A percentile compares a stretch with the other conserved stretches of the same genome.
phyloP scores from a whole-genome alignment of 257 asterid genomes.

The Cinchona pubescens region DNA sequence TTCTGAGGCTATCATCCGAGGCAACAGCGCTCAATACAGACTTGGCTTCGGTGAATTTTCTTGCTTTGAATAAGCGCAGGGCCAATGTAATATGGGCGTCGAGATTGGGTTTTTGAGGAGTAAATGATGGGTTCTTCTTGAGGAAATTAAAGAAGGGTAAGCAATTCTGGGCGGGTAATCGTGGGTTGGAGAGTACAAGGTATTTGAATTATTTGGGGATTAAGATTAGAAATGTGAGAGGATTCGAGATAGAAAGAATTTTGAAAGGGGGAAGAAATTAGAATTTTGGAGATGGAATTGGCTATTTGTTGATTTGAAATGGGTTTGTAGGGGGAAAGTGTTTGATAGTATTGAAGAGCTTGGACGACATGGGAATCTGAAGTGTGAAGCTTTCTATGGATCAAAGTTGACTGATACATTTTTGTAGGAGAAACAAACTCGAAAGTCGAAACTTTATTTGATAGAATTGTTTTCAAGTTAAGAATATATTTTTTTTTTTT shows the following conservation, averaged over 20 bases:
- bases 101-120: slow-evolving; percentile 43
- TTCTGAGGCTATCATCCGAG: slow-evolving; percentile 32
- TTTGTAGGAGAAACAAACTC: too few relatives aligned
- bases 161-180: slow-evolving; percentile 46
- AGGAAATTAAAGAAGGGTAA: slow-evolving; percentile 59
- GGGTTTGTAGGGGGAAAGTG: slow-evolving; percentile 33
- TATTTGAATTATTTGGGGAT: slow-evolving; percentile 40
- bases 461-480: too few relatives aligned
- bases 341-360: slow-evolving; percentile 38
- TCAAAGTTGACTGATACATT: too few relatives aligned
- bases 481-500: too few relatives aligned
- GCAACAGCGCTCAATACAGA: slow-evolving; percentile 47
- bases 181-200: slow-evolving; percentile 65
- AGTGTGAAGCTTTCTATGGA: background rate
- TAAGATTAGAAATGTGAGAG: slow-evolving; percentile 41
- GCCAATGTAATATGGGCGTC: slow-evolving; percentile 46
- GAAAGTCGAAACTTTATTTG: too few relatives aligned
- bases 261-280: slow-evolving; percentile 32
- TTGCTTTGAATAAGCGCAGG: slow-evolving; percentile 54
- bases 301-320: slow-evolving; percentile 46
- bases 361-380: slow-evolving; percentile 44
- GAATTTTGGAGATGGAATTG: slow-evolving; percentile 43
- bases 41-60: slow-evolving; percentile 62
- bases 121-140: slow-evolving; percentile 25
- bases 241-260: slow-evolving; percentile 28